A percentile compares a stretch with the other conserved stretches of the same genome.
These are phyloP conservation scores for Sporisorium graminicola DNA, from an alignment of 1,284 basidiomycete species.

Conservation along the genomic window DNA sequence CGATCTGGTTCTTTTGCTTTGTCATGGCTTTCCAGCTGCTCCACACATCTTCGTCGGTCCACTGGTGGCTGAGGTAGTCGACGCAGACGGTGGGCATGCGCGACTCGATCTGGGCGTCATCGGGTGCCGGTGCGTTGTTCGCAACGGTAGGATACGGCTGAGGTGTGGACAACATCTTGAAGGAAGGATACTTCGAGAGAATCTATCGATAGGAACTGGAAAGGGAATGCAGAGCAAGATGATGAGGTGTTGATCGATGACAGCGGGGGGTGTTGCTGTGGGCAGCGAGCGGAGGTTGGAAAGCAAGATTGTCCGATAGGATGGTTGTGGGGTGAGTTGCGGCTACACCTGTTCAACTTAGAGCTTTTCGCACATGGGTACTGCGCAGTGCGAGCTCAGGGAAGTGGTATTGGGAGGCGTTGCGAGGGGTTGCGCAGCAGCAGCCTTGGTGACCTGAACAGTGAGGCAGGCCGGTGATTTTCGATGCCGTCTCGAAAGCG, in stretches of 20 bases:
- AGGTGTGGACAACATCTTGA: constrained; percentile 68
- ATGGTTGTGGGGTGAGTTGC: constrained; percentile 11
- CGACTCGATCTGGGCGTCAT: constrained; percentile 67
- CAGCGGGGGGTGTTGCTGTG: constrained; percentile 6
- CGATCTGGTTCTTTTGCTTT: constrained; percentile 96
- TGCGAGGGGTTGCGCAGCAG: constrained; percentile 1
- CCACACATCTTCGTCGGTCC: constrained; percentile 99
- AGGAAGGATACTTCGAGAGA: background rate
- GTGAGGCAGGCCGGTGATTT: background rate
- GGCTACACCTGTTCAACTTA: constrained; percentile 27
- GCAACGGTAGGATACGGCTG: constrained; percentile 66
- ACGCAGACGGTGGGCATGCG: constrained; percentile 75
- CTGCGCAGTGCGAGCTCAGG: constrained; percentile 10
- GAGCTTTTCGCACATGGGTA: constrained; percentile 28
- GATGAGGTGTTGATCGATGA: background rate
- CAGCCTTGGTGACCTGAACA: background rate
- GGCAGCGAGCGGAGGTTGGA: background rate
- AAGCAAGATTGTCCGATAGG: constrained; percentile 20
- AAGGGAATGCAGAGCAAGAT: background rate
- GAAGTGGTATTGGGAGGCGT: background rate
- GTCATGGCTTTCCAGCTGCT: constrained; percentile 98
- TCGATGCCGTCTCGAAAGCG: background rate
- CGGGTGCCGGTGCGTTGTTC: constrained; percentile 63
- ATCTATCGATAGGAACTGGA: constrained; percentile 11
- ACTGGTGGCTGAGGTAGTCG: constrained; percentile 85